Conservation (phyloP, 1,284 basidiomycete genomes). For the Sporisorium iseilematis-ciliati region DNA sequence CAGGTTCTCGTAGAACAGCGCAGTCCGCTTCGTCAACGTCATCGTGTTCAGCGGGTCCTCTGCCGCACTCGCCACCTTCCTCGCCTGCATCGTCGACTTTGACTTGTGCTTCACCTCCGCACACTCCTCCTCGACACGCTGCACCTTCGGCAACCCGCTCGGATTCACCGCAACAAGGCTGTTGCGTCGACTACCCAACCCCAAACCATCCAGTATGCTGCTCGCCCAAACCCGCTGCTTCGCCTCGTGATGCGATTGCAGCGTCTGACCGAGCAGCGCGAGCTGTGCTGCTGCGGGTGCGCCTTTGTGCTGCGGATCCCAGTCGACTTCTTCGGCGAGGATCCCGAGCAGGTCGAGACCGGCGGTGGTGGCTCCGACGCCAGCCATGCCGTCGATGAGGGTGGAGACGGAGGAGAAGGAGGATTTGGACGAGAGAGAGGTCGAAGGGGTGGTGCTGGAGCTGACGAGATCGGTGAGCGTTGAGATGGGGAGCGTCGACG, state of each 20-base stretch:
- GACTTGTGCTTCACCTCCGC: constrained; percentile 3
- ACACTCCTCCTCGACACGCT: neutral
- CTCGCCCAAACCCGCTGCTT: constrained; percentile 46
- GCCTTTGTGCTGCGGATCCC: constrained; percentile 41
- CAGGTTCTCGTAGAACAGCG: constrained; percentile 60
- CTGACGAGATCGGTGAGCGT: constrained; percentile 24
- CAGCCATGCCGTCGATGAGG: constrained; percentile 12
- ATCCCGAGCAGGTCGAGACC: constrained; percentile 42
- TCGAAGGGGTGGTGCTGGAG: constrained; percentile 20
- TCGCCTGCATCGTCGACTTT: neutral
- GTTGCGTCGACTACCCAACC: constrained; percentile 20
- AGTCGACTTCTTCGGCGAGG: constrained; percentile 40
- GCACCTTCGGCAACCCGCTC: neutral
- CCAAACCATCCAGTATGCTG: constrained; percentile 35
- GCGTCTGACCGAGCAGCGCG: constrained; percentile 21
- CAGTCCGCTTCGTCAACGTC: constrained; percentile 56
- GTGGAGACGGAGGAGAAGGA: constrained; percentile 41
- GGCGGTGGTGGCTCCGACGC: constrained; percentile 18
- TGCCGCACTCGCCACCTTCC: no score
- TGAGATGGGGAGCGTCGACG: constrained; percentile 40
- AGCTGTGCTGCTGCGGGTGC: constrained; percentile 17
- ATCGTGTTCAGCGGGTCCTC: constrained; percentile 49
- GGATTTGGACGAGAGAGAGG: constrained; percentile 29
- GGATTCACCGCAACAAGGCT: constrained; percentile 16
- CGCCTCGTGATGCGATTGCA: constrained; percentile 27